phyloP scores from a whole-genome alignment of 345 rosid genomes.

The Durio zibethinus region DNA sequence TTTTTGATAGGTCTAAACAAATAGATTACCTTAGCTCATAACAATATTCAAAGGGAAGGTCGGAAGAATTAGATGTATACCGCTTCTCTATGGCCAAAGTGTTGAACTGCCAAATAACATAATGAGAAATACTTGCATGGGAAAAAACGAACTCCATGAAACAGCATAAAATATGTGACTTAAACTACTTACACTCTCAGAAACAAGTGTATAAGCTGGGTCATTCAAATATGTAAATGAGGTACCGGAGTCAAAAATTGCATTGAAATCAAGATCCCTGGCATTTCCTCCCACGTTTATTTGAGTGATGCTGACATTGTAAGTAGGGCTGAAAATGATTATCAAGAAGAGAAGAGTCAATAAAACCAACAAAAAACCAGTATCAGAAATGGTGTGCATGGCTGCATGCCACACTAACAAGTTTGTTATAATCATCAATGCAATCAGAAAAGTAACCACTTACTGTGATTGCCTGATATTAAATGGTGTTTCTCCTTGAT shows the following conservation, averaged over 20 bases:
- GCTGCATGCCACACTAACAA: neutral
- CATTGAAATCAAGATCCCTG: conserved; percentile 49
- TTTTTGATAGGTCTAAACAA: neutral
- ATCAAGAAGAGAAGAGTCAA: conserved; percentile 8
- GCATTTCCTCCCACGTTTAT: conserved; percentile 55
- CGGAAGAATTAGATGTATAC: conserved; percentile 22
- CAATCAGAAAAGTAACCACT: conserved; percentile 25
- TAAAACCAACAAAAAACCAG: neutral
- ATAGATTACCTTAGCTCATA: conserved; percentile 57
- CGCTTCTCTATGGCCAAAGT: conserved; percentile 49
- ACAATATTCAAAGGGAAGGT: conserved; percentile 80
- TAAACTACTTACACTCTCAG: conserved; percentile 58
- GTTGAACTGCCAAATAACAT: conserved; percentile 60
- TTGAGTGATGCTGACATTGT: conserved; percentile 70
- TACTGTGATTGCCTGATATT: conserved; percentile 56
- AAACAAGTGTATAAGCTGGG: conserved; percentile 59
- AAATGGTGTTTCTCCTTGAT: conserved; percentile 86
- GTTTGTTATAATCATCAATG: neutral
- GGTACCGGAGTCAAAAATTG: conserved; percentile 93
- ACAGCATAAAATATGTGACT: neutral
- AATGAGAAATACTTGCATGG: conserved; percentile 1
- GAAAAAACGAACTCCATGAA: neutral
- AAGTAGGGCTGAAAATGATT: conserved; percentile 62
- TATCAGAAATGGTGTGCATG: neutral
- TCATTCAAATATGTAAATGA: conserved; percentile 85